Evolutionary conservation across 1,284 basidiomycete species (phyloP).

Genomic region (Tilletia horrida): DNA sequence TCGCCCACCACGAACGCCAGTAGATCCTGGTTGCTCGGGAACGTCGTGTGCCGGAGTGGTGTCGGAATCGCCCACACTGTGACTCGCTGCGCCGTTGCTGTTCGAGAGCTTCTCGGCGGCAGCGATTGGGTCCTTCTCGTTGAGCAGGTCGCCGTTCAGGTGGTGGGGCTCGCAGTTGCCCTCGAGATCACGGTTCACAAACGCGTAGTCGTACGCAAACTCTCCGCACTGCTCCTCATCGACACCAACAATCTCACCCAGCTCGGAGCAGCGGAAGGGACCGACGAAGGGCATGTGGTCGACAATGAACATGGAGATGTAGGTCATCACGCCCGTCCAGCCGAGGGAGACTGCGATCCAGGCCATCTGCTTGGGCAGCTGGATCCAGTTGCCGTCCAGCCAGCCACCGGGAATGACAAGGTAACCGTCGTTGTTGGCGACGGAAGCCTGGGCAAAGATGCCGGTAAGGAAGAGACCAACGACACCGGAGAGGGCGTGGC

Average conservation of each 20-base stretch:
- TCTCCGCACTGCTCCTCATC: slow-evolving; percentile 69
- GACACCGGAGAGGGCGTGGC: slow-evolving; percentile 45
- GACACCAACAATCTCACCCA: slow-evolving; percentile 80
- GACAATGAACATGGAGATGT: slow-evolving; percentile 63
- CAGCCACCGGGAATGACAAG: slow-evolving; percentile 66
- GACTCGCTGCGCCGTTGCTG: not conserved
- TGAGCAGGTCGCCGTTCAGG: slow-evolving; percentile 29
- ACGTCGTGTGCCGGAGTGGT: not conserved
- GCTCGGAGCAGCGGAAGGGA: slow-evolving; percentile 68
- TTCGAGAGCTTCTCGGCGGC: slow-evolving; percentile 20
- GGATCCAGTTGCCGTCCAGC: slow-evolving; percentile 68
- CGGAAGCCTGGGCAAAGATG: slow-evolving; percentile 74
- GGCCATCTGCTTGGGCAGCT: slow-evolving; percentile 76
- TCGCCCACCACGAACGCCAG: slow-evolving; percentile 9
- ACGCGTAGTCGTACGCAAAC: slow-evolving; percentile 48
- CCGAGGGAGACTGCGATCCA: slow-evolving; percentile 70
- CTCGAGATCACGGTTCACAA: slow-evolving; percentile 46
- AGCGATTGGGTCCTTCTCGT: slow-evolving; percentile 38
- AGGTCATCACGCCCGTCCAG: slow-evolving; percentile 61
- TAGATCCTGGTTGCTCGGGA: not conserved
- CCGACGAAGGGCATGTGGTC: slow-evolving; percentile 71
- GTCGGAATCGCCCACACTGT: not conserved
- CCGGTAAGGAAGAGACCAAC: slow-evolving; percentile 52
- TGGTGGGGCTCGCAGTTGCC: slow-evolving; percentile 42
- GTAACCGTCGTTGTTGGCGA: slow-evolving; percentile 69